A percentile compares a stretch with the other conserved stretches of the same genome.
These are phyloP conservation scores for Penicillium sp. DNA, from an alignment of 2,329 filamentous ascomycete species.

Conservation along the genomic window DNA sequence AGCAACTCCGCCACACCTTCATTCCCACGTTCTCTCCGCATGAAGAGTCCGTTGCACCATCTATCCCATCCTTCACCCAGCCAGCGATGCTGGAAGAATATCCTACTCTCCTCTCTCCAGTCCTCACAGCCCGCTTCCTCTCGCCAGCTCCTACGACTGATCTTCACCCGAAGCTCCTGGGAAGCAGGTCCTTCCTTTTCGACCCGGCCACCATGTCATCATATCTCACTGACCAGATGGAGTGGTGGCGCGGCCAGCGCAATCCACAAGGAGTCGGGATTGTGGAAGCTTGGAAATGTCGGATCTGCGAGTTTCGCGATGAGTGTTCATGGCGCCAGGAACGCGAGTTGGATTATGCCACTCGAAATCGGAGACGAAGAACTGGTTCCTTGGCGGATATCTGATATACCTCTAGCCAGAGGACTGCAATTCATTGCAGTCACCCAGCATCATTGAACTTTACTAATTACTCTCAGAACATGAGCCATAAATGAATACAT, in stretches of 20 bases:
- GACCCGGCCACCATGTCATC: conserved; percentile 66
- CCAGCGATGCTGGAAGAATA: conserved; percentile 43
- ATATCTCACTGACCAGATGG: conserved; percentile 73
- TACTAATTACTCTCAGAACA: conserved; percentile 1
- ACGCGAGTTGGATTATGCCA: conserved; percentile 66
- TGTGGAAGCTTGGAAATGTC: conserved; percentile 88
- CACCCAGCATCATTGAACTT: background rate
- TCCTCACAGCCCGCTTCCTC: conserved; percentile 53
- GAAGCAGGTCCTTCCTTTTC: conserved; percentile 68
- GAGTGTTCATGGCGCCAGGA: conserved; percentile 77
- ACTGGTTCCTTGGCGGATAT: conserved; percentile 19
- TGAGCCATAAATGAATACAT: background rate
- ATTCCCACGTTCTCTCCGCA: conserved; percentile 33
- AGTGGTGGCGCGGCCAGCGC: conserved; percentile 86
- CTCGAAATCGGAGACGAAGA: conserved; percentile 39
- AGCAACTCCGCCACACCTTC: conserved; percentile 62
- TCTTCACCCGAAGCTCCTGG: conserved; percentile 49
- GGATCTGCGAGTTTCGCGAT: conserved; percentile 80
- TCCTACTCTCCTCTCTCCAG: conserved; percentile 50
- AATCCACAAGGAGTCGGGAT: conserved; percentile 75
- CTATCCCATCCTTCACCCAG: conserved; percentile 42
- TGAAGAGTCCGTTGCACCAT: conserved; percentile 33
- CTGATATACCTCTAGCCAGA: background rate
- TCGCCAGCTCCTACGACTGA: conserved; percentile 41
- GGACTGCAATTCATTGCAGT: background rate